A percentile compares a stretch with the other conserved stretches of the same genome.
These are phyloP conservation scores for Trichoderma reesei DNA, from an alignment of 495 filamentous ascomycete genomes.

Conservation along the genomic window DNA sequence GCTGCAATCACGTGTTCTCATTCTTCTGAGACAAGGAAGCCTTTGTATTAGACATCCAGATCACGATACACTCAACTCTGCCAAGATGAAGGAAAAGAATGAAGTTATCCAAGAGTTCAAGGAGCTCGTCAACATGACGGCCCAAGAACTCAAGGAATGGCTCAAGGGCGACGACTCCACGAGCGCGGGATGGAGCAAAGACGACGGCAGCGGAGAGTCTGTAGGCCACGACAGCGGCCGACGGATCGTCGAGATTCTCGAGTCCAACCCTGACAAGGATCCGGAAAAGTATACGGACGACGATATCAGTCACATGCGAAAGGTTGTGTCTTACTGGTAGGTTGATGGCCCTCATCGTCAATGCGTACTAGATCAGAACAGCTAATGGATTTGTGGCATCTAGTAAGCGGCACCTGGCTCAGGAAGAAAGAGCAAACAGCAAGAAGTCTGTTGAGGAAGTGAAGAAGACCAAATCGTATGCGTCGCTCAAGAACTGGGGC, in stretches of 20 bases:
- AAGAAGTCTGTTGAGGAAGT: slow-evolving; percentile 28
- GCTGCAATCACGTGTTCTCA: too few relatives aligned
- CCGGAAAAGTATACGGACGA: slow-evolving; percentile 42
- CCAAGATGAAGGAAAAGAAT: slow-evolving; percentile 12
- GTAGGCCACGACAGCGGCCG: slow-evolving; percentile 57
- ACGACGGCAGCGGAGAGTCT: slow-evolving; percentile 50
- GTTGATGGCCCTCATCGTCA: not conserved
- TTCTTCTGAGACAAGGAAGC: not conserved
- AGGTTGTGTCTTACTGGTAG: slow-evolving; percentile 40
- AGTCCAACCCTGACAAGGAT: slow-evolving; percentile 49
- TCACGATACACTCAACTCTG: slow-evolving; percentile 9
- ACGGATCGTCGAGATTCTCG: slow-evolving; percentile 54
- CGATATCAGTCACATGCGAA: slow-evolving; percentile 56
- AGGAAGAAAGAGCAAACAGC: slow-evolving; percentile 50
- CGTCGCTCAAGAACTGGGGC: slow-evolving; percentile 59
- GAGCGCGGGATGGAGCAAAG: slow-evolving; percentile 47
- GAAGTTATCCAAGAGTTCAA: slow-evolving; percentile 44
- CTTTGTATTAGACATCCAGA: too few relatives aligned
- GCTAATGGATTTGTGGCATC: slow-evolving; percentile 20
- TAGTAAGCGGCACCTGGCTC: slow-evolving; percentile 55
- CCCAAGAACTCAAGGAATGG: slow-evolving; percentile 52
- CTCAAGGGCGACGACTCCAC: slow-evolving; percentile 45
- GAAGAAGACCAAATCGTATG: slow-evolving; percentile 44
- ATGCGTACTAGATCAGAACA: not conserved
- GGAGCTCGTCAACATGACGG: slow-evolving; percentile 57